These are phyloP conservation scores for Rhodotorula sphaerocarpa DNA, from an alignment of 768 basidiomycete species.

Conservation along the genomic window DNA sequence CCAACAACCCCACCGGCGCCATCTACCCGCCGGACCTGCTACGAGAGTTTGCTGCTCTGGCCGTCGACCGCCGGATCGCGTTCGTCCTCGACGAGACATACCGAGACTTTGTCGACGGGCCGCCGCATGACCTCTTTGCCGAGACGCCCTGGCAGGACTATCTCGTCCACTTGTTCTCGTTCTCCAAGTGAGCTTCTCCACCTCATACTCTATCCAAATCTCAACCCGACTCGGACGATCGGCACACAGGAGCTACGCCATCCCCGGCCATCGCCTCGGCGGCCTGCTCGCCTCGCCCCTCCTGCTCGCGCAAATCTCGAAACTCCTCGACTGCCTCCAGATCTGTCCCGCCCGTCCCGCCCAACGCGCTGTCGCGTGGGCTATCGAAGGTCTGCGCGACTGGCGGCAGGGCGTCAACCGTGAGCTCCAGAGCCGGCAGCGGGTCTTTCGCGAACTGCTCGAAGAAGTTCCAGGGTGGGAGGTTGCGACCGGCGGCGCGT, in stretches of 20 bases:
- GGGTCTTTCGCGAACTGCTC: conserved; percentile 52
- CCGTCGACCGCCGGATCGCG: conserved; percentile 52
- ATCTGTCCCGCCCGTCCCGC: conserved; percentile 63
- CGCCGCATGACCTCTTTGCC: conserved; percentile 56
- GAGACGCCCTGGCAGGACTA: conserved; percentile 13
- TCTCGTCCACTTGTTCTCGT: conserved; percentile 37
- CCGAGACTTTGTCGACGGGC: conserved; percentile 58
- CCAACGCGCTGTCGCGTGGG: conserved; percentile 57
- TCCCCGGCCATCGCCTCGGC: conserved; percentile 77
- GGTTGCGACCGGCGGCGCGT: conserved; percentile 61
- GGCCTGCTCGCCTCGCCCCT: conserved; percentile 57
- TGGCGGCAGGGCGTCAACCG: conserved; percentile 53
- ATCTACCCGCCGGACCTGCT: conserved; percentile 57
- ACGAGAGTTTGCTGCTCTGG: conserved; percentile 55
- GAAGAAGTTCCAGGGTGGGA: conserved; percentile 52
- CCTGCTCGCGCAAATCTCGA: conserved; percentile 52
- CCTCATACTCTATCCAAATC: background rate
- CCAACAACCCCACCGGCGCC: conserved; percentile 71
- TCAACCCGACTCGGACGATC: background rate
- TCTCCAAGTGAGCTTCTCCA: conserved; percentile 27
- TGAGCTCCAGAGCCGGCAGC: conserved; percentile 52
- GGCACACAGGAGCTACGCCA: conserved; percentile 54
- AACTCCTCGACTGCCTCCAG: conserved; percentile 69
- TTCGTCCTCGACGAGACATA: conserved; percentile 84
- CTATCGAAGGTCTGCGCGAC: conserved; percentile 52